phyloP scores from a whole-genome alignment of 805 yeast species.

The Lachancea cidri region DNA sequence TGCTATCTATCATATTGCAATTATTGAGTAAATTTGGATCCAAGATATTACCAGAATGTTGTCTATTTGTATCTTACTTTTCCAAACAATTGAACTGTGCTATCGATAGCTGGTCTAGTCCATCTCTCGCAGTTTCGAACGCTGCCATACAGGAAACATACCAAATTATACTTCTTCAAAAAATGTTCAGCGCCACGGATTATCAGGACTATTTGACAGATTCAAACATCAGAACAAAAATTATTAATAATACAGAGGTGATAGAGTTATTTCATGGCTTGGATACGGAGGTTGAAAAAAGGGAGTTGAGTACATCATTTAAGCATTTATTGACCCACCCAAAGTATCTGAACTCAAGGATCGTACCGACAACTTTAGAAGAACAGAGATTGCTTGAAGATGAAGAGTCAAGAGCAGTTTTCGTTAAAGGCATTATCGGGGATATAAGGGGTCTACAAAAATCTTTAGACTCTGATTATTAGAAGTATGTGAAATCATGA shows the following conservation, averaged over 20 bases:
- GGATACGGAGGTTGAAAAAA: slow-evolving; percentile 53
- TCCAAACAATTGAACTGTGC: slow-evolving; percentile 60
- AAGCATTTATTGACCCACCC: slow-evolving; percentile 81
- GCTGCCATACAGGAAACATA: slow-evolving; percentile 58
- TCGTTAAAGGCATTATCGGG: slow-evolving; percentile 43
- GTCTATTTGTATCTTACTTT: slow-evolving; percentile 58
- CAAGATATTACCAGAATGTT: slow-evolving; percentile 56
- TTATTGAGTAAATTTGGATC: slow-evolving; percentile 60
- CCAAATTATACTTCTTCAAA: slow-evolving; percentile 62
- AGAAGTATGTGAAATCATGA: too few relatives aligned
- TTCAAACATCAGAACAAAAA: slow-evolving; percentile 13
- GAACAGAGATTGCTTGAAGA: slow-evolving; percentile 55
- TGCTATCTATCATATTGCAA: slow-evolving; percentile 60
- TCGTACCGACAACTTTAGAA: slow-evolving; percentile 56
- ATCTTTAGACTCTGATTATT: slow-evolving; percentile 25
- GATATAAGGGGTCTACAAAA: slow-evolving; percentile 52
- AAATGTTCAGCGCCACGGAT: slow-evolving; percentile 49
- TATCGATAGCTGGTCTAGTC: slow-evolving; percentile 60
- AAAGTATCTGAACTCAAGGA: slow-evolving; percentile 67
- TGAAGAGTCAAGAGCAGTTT: slow-evolving; percentile 38
- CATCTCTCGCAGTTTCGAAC: slow-evolving; percentile 37
- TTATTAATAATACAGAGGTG: slow-evolving; percentile 16
- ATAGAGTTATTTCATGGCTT: slow-evolving; percentile 50
- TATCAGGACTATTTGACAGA: slow-evolving; percentile 43
- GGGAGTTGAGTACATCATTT: slow-evolving; percentile 54